phyloP scores from a whole-genome alignment of 2,329 filamentous ascomycete genomes.

The Microdochium paspali region DNA sequence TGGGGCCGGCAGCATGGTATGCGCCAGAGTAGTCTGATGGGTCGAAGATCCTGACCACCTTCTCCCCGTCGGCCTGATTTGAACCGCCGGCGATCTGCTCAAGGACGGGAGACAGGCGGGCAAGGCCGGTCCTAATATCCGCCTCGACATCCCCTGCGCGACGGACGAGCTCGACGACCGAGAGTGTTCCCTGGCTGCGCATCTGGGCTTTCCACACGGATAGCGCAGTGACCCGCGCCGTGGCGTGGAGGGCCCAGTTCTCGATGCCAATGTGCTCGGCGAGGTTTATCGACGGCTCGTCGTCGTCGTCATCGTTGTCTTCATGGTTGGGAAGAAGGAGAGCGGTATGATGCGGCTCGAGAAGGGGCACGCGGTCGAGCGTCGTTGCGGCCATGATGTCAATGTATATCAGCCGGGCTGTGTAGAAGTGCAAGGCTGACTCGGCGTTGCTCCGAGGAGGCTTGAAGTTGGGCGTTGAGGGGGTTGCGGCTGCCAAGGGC shows the following conservation, averaged over 20 bases:
- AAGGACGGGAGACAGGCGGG: constrained; percentile 2
- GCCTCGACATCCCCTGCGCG: constrained; percentile 8
- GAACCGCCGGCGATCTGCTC: not conserved
- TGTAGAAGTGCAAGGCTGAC: constrained; percentile 36
- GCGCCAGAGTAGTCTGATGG: constrained; percentile 3
- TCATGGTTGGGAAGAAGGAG: constrained; percentile 17
- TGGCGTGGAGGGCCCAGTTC: constrained; percentile 46
- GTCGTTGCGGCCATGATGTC: constrained; percentile 41
- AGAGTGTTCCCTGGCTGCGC: constrained; percentile 30
- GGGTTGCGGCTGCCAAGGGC: constrained; percentile 21
- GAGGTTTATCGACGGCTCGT: constrained; percentile 28
- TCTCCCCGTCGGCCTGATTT: no score
- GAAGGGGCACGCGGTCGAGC: constrained; percentile 28
- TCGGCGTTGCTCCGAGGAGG: constrained; percentile 35
- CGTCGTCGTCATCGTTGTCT: constrained; percentile 12
- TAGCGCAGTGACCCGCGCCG: constrained; percentile 43
- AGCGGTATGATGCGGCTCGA: constrained; percentile 28
- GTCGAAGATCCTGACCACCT: constrained; percentile 4
- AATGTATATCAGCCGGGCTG: constrained; percentile 34
- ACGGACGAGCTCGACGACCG: constrained; percentile 18
- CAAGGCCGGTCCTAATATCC: constrained; percentile 6
- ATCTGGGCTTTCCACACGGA: constrained; percentile 45
- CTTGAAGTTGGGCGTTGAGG: constrained; percentile 16
- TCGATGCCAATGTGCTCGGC: constrained; percentile 44
- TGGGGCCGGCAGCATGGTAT: not conserved